Percentiles rank a stretch among this genome's conserved stretches.
Conservation (phyloP, 2,329 filamentous ascomycete species). For the Falciphora oryzae region DNA sequence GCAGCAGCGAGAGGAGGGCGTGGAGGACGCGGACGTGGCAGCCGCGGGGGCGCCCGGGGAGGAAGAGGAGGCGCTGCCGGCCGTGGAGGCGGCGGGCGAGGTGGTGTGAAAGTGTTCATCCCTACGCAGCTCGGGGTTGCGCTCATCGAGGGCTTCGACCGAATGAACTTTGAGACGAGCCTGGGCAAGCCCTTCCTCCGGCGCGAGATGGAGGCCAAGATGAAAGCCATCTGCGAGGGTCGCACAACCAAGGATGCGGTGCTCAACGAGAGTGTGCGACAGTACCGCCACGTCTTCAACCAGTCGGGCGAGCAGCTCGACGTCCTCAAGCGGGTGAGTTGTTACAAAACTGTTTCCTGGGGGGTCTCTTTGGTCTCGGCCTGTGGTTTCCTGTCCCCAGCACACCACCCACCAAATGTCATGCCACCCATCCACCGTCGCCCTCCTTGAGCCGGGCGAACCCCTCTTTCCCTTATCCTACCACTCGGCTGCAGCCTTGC, state of each 20-base stretch:
- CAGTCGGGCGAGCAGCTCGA: slow-evolving; percentile 73
- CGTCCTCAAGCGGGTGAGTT: slow-evolving; percentile 55
- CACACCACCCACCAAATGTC: not conserved
- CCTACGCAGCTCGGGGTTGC: slow-evolving; percentile 88
- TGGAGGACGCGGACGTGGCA: slow-evolving; percentile 28
- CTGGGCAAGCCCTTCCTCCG: slow-evolving; percentile 92
- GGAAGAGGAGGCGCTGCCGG: slow-evolving; percentile 36
- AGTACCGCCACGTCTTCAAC: slow-evolving; percentile 82
- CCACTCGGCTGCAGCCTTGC: not conserved
- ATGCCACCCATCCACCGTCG: not conserved
- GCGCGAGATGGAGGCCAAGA: slow-evolving; percentile 96
- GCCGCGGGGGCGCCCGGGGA: slow-evolving; percentile 37
- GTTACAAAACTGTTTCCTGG: not conserved
- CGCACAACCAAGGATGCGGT: slow-evolving; percentile 68
- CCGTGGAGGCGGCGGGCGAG: slow-evolving; percentile 38
- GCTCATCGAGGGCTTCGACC: slow-evolving; percentile 89
- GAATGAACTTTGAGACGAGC: slow-evolving; percentile 87
- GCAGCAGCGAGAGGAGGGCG: slow-evolving; percentile 19
- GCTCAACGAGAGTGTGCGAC: slow-evolving; percentile 74
- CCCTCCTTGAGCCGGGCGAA: not conserved
- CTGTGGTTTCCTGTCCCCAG: too few species aligned
- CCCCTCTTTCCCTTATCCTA: not conserved
- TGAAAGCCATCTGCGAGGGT: slow-evolving; percentile 95
- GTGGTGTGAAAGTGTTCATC: slow-evolving; percentile 75
- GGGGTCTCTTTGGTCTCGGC: too few species aligned